These are phyloP conservation scores for Aspergillus sp. DNA, from an alignment of 2,329 filamentous ascomycete species.

Conservation along the genomic window DNA sequence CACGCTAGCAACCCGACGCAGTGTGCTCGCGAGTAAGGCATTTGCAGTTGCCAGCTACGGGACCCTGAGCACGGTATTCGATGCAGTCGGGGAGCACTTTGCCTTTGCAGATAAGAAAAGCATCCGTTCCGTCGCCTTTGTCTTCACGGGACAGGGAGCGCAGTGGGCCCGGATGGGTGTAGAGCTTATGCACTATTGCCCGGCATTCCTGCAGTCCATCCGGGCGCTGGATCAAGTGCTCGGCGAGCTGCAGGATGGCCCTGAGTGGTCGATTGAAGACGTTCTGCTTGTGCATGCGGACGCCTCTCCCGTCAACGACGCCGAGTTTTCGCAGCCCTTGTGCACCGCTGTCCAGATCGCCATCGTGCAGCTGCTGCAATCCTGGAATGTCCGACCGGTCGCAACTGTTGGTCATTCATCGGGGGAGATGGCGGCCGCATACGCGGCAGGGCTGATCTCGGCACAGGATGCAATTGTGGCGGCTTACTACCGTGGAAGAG, in stretches of 20 bases:
- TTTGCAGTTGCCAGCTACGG: background rate
- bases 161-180: slow-evolving; percentile 12
- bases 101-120: background rate
- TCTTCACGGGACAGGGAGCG: slow-evolving; percentile 14
- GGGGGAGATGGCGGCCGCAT: slow-evolving; percentile 25
- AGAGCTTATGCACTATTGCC: background rate
- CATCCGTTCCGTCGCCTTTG: too few species aligned
- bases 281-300: slow-evolving; percentile 3
- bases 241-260: background rate
- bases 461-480: background rate
- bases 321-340: slow-evolving; percentile 14
- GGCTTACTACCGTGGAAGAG: slow-evolving; percentile 2
- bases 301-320: slow-evolving; percentile 7
- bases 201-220: background rate
- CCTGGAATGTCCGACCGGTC: slow-evolving; percentile 4
- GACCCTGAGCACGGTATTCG: too few species aligned
- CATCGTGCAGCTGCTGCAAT: slow-evolving; percentile 8
- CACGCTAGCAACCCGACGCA: background rate
- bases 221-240: slow-evolving; percentile 12
- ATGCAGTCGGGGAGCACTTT: background rate
- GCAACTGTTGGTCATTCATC: slow-evolving; percentile 8
- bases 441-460: slow-evolving; percentile 20
- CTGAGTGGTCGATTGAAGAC: too few species aligned
- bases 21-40: background rate
- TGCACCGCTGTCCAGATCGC: slow-evolving; percentile 17